A percentile compares a stretch with the other conserved stretches of the same genome.
Conservation (phyloP, 768 basidiomycete genomes). For the Mycena floridula region DNA sequence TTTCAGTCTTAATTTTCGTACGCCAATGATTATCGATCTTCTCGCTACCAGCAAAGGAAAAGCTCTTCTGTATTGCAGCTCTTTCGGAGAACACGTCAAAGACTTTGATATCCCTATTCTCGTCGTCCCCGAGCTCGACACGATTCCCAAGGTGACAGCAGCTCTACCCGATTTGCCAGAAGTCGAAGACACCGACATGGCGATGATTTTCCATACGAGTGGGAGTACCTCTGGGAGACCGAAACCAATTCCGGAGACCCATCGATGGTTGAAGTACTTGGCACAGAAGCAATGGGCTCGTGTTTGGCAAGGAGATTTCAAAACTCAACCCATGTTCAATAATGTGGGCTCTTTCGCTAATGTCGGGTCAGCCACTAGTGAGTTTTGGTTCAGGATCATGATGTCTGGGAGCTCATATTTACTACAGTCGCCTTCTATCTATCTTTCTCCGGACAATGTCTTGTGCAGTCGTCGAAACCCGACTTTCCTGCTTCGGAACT, state of each 20-base stretch:
- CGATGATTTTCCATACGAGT: conserved; percentile 1
- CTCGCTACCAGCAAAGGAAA: not conserved
- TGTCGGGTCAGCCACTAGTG: not conserved
- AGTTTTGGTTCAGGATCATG: not conserved
- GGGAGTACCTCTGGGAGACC: not conserved
- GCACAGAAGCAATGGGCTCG: not conserved
- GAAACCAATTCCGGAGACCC: not conserved
- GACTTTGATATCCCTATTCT: not conserved
- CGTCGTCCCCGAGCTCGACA: not conserved
- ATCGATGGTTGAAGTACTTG: not conserved
- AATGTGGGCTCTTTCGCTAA: not conserved
- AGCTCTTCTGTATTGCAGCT: not conserved
- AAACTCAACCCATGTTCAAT: not conserved
- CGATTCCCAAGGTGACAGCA: not conserved
- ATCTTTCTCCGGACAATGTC: not conserved
- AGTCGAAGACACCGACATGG: not conserved
- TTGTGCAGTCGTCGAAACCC: not conserved
- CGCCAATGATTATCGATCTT: conserved; percentile 15
- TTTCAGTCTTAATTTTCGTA: not conserved
- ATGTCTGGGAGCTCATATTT: not conserved
- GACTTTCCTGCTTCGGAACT: not conserved
- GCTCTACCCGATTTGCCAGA: not conserved
- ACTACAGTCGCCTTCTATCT: not conserved
- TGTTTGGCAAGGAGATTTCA: not conserved
- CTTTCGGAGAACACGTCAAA: not conserved